A percentile compares a stretch with the other conserved stretches of the same genome.
These are phyloP conservation scores for Rhodotorula paludigena DNA, from an alignment of 768 basidiomycete genomes.

Conservation along the genomic window DNA sequence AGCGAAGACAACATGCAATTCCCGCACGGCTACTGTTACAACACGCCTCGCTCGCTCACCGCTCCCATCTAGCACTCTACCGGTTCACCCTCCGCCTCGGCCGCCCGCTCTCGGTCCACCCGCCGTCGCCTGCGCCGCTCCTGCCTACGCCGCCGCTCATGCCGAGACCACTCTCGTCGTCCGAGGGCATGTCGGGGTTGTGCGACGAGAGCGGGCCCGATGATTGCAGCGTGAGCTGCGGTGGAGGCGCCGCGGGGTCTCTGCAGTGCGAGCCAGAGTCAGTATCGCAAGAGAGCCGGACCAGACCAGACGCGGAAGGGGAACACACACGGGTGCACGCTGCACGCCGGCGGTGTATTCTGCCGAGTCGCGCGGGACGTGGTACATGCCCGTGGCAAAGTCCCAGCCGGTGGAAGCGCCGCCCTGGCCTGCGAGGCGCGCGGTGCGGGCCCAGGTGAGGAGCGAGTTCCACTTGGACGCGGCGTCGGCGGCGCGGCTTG, in stretches of 20 bases:
- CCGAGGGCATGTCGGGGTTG: background rate
- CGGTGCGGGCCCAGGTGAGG: background rate
- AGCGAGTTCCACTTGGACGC: conserved; percentile 2
- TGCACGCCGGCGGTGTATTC: background rate
- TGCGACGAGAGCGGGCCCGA: background rate
- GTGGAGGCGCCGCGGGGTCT: background rate
- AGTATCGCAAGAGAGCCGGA: background rate
- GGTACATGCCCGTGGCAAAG: conserved; percentile 4
- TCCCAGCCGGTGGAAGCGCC: background rate
- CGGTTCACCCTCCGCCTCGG: background rate
- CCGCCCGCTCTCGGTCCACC: conserved; percentile 1
- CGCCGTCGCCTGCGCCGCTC: no score
- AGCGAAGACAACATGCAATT: no score
- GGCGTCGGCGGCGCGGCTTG: background rate
- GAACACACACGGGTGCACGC: background rate
- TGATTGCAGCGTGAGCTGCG: background rate
- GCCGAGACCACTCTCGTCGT: background rate
- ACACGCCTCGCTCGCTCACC: background rate
- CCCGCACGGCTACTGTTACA: no score
- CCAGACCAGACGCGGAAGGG: background rate
- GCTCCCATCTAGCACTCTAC: background rate
- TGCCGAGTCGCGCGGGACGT: background rate
- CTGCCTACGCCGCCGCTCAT: background rate
- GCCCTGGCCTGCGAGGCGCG: background rate
- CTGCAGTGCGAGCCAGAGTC: background rate